Conservation (phyloP, 345 rosid genomes). For the Populus ilicifolia region DNA sequence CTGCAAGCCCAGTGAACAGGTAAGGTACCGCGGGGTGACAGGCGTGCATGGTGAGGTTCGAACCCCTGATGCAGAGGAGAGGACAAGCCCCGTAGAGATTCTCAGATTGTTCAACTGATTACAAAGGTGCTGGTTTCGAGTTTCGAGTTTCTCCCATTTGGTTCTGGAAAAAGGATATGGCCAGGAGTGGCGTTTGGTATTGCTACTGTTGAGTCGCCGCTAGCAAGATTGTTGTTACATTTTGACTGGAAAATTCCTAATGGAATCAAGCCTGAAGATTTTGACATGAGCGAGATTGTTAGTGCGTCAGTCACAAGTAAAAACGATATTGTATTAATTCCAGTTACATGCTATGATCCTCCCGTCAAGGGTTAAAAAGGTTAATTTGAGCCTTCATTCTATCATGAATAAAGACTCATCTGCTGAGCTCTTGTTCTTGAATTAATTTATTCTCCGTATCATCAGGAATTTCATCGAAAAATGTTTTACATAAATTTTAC, state of each 20-base stretch:
- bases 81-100: no score
- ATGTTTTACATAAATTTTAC: no score
- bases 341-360: background rate
- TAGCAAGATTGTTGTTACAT: background rate
- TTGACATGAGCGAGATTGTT: background rate
- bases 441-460: no score
- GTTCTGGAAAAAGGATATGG: background rate
- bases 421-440: no score
- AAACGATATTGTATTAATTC: background rate
- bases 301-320: background rate
- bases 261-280: background rate
- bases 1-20: no score
- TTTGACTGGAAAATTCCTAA: background rate
- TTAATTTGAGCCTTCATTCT: no score
- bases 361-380: background rate
- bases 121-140: background rate
- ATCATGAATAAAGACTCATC: no score
- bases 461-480: no score
- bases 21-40: no score
- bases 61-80: no score
- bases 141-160: background rate
- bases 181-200: background rate
- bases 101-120: background rate
- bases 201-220: background rate
- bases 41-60: no score